Evolutionary conservation across 2,329 filamentous ascomycete genomes (phyloP), one percentile per base, ranked within the genome.

Genomic region (Fusarium sp.): DNA sequence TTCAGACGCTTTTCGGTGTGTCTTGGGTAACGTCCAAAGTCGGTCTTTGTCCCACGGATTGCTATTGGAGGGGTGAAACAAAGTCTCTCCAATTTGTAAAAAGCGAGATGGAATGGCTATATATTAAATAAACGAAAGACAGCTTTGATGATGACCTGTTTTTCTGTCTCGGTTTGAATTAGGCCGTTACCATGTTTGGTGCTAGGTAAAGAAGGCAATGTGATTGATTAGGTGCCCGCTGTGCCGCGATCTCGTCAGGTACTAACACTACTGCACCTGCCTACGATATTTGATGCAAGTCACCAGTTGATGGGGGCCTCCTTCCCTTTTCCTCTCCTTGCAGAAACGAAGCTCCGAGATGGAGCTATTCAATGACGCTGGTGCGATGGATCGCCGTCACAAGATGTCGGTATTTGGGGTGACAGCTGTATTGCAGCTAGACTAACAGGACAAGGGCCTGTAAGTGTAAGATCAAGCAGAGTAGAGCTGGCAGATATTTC

Each of bases 221-320:
- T 49, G 60, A 34, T 63, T 48, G 60, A 34, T 63, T 50, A 34
- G 48, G 49, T 51, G 49, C 41, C 41, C 41, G 47, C 62, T 66
- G 63, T 47, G 61, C 63, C 63, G 55, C 63, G 54, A 47, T 30
- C 63, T 49, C 46, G 53, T 65, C 21, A 64, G 59, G 61, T 65
- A 65, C 41, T 57, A 58, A 63, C 45, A 56, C 59, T 20, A n/a
- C 49, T 27, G n/a, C 25, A 53, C 28, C 54, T 40, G 30, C 54
- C 30, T 48, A 47, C n/a, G 23, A 14, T 23, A 27, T 46, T 46
- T 61, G 13, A 43, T 50, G 13, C n/a, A 63, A 49, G 53, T 47
- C 14, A 28, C 49, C 28, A 46, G 32, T 14, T 45, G 21, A 37
- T n/a, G 27, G 21, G 25, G 49, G 23, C 13, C 14, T 34, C 8